Percentiles rank a stretch among this genome's conserved stretches.
These are phyloP conservation scores for Lepiota brunneoincarnata DNA, from an alignment of 768 basidiomycete species.

Conservation along the genomic window DNA sequence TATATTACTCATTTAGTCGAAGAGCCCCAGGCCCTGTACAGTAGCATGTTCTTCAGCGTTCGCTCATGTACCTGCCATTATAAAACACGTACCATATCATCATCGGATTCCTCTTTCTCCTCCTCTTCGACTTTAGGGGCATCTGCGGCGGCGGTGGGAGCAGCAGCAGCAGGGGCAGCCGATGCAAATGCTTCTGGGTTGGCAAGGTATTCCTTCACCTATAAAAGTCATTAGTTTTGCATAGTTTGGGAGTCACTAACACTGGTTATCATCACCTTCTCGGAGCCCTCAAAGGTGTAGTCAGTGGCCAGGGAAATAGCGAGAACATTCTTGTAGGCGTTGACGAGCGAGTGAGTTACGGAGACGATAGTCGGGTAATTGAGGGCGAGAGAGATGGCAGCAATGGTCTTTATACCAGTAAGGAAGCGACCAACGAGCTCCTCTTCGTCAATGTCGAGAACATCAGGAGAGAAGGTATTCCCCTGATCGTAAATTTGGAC, in stretches of 20 bases:
- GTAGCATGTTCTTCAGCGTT: constrained; percentile 14
- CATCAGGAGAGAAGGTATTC: constrained; percentile 84
- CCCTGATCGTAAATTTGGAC: constrained; percentile 95
- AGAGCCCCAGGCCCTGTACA: constrained; percentile 86
- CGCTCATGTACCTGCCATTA: background rate
- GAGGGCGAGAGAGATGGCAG: constrained; percentile 92
- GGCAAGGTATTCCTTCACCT: constrained; percentile 96
- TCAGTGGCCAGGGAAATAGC: constrained; percentile 88
- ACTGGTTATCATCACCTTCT: constrained; percentile 63
- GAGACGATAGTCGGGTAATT: constrained; percentile 96
- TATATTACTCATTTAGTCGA: constrained; percentile 58
- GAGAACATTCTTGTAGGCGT: constrained; percentile 98
- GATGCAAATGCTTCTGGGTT: constrained; percentile 98
- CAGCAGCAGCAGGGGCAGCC: constrained; percentile 64
- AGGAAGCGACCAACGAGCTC: constrained; percentile 92
- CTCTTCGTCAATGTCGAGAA: constrained; percentile 91
- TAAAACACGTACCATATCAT: constrained; percentile 71
- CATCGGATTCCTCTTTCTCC: constrained; percentile 84
- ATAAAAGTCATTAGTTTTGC: constrained; percentile 18
- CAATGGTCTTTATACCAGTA: constrained; percentile 92
- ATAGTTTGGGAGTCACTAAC: constrained; percentile 1
- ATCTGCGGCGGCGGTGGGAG: constrained; percentile 53
- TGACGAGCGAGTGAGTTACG: constrained; percentile 92
- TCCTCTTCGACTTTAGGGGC: constrained; percentile 68
- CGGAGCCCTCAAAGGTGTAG: constrained; percentile 90